Base-by-base conservation (phyloP, 371 early-diverging fungal species). In the Apophysomyces variabilis region DNA sequence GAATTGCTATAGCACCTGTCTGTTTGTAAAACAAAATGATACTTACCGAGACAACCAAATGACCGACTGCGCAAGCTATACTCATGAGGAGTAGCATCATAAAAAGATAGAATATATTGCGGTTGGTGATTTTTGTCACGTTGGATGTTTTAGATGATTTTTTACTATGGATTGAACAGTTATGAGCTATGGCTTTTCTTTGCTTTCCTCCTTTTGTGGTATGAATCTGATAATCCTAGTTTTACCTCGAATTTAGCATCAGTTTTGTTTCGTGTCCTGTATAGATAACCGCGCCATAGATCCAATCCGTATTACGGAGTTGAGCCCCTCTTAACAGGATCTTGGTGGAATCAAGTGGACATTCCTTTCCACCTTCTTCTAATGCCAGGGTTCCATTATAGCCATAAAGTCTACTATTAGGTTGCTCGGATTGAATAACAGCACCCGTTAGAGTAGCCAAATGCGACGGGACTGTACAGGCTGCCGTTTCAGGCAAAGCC, bases 91-190 rank as follows among this genome's bases (percentile, higher is more conserved):
- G 65, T 37, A 97, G 83, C 39, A 95, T 90, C 18, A 84, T 62
- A 71, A 97, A 97, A 71, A 97, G 73, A 65, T 91, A 95, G 50
- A 94, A 82, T 67, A 97, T 95, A 61, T 97, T 94, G 21, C 82
- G 76, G 75, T 96, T 96, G 66, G 96, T 95, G 70, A 92, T 88
- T 62, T 83, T 86, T 68, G 94, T 94, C 1, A 92, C 84, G 13
- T 73, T 73, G 11, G 74, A 73, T 7, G 67, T 46, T 38, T 73
- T 73, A 32, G 71, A 67, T 7, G 74, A 70, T 38, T 73, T 73
- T 36, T 73, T 73, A 38, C 74, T 73, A 26, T 2, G 32, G 32
- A 26, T 26, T 26, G 32, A 26, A 26, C 32, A 26, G 1, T 26
- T 26, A 71, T 67, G 74, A 83, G 89, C 88, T 60, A 90, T 76